Evolutionary conservation across 2,329 filamentous ascomycete species (phyloP).

Genomic region (Emergomyces africanus): DNA sequence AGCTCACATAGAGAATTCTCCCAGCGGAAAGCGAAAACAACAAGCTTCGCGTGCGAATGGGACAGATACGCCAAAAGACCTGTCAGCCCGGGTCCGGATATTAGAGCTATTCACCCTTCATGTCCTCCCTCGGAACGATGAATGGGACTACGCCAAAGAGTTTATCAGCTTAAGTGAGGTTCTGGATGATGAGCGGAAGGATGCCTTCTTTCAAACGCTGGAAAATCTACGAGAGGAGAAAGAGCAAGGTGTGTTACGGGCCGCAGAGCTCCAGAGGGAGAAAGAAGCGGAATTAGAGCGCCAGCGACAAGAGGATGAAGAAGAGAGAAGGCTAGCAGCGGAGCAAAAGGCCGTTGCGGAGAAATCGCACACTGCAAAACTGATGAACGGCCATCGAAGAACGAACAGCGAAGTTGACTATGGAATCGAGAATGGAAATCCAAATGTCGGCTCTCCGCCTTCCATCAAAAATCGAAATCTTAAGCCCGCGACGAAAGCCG

Average conservation of each 20-base stretch:
- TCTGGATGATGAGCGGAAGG: slow-evolving; percentile 80
- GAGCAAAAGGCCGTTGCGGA: slow-evolving; percentile 16
- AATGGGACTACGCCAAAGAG: slow-evolving; percentile 90
- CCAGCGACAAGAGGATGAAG: slow-evolving; percentile 24
- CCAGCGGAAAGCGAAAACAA: slow-evolving; percentile 20
- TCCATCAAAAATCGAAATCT: slow-evolving; percentile 10
- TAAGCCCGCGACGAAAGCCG: slow-evolving; percentile 17
- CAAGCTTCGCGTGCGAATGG: slow-evolving; percentile 40
- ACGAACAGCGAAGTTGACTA: slow-evolving; percentile 56
- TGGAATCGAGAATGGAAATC: slow-evolving; percentile 47
- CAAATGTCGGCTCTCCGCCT: slow-evolving; percentile 20
- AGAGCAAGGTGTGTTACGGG: slow-evolving; percentile 53
- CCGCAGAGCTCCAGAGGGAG: slow-evolving; percentile 49
- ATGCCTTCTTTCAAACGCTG: slow-evolving; percentile 77
- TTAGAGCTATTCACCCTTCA: slow-evolving; percentile 92
- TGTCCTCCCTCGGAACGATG: slow-evolving; percentile 80
- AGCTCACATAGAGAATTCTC: slow-evolving; percentile 41
- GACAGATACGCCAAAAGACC: slow-evolving; percentile 70
- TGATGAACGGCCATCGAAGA: slow-evolving; percentile 30
- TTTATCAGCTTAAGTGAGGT: slow-evolving; percentile 81
- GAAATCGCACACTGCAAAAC: slow-evolving; percentile 24
- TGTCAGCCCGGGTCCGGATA: slow-evolving; percentile 76
- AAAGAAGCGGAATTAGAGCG: slow-evolving; percentile 43
- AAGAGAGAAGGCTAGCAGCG: slow-evolving; percentile 25
- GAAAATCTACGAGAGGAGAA: slow-evolving; percentile 76